Base-by-base conservation (phyloP, 108 stramenopile genomes). In the Schizochytrium sp. region DNA sequence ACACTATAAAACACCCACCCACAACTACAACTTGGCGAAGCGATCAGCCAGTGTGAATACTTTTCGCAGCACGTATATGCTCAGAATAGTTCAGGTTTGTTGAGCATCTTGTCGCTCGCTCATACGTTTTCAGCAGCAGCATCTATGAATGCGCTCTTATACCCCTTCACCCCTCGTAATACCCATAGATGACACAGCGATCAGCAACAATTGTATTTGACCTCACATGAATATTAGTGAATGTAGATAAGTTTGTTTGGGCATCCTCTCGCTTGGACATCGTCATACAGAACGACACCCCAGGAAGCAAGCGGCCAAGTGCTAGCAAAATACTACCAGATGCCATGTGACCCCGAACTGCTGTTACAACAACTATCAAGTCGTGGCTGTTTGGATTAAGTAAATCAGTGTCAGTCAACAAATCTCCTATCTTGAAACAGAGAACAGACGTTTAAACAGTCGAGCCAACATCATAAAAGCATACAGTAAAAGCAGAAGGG, bases 21-120 rank as follows among this genome's bases (percentile, higher is more conserved):
- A 28, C 28, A 28, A 28, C 28, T 28, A 28, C 28, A 28, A 28
- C 28, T 28, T 28, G 28, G 13, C 57, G 64, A 2, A 69, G 64
- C 64, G 64, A 69, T 69, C 64, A 69, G 64, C 64, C 64, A 69
- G 64, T 69, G 64, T 69, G 64, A 69, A 69, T 69, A 69, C 64
- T 38, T 44, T 69, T 69, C 64, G 64, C 64, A 69, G 64, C 64
- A 69, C 64, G 64, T 7, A 15, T 13, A 69, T 12, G 64, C 64
- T 69, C 64, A 69, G 64, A 69, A 69, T 69, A 60, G 19, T n/a
- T 28, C 17, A 60, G 28, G 59, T 60, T 17, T 58, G 57, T 58
- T 58, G 57, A 58, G 57, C 64, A 69, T 69, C 64, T 44, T 44
- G 8, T 69, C 64, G 64, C 64, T 69, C 28, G 28, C 17, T n/a